Evolutionary conservation across 2,329 filamentous ascomycete species (phyloP).

Genomic region (Aspergillus pseudoviridinutans): DNA sequence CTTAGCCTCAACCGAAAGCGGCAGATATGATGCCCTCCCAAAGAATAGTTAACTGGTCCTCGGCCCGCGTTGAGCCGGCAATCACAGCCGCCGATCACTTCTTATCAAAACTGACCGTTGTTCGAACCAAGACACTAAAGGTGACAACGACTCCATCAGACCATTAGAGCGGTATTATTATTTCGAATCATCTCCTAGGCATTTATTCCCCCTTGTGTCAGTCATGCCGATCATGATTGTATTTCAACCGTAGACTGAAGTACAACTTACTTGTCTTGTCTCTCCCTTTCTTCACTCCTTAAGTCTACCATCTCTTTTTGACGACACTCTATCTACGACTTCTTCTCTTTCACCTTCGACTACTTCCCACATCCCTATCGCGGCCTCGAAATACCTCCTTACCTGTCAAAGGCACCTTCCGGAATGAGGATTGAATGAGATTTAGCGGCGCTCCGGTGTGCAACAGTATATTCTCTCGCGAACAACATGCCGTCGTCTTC

Average conservation of each 20-base stretch:
- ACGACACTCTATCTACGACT: not conserved
- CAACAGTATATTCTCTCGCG: not conserved
- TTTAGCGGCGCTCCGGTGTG: not conserved
- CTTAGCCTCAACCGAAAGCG: not conserved
- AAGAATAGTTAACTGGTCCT: too few relatives aligned
- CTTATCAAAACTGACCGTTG: not conserved
- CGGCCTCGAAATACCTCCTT: not conserved
- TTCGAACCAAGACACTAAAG: not conserved
- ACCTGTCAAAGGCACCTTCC: not conserved
- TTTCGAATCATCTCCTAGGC: not conserved
- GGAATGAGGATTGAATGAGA: not conserved
- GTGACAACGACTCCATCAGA: not conserved
- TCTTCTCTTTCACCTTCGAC: not conserved
- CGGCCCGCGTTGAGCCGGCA: not conserved
- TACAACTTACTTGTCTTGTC: not conserved
- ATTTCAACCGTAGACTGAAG: not conserved
- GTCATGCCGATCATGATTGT: not conserved
- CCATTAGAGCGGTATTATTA: not conserved
- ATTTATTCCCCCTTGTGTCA: not conserved
- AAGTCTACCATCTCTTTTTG: too few relatives aligned
- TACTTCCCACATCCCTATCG: not conserved
- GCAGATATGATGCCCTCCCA: not conserved
- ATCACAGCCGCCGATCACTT: not conserved
- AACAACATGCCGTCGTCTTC: constrained; percentile 31
- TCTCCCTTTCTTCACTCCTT: not conserved